A percentile compares a stretch with the other conserved stretches of the same genome.
phyloP scores from a whole-genome alignment of 352 stramenopile species.

The Pythium rishiriense region DNA sequence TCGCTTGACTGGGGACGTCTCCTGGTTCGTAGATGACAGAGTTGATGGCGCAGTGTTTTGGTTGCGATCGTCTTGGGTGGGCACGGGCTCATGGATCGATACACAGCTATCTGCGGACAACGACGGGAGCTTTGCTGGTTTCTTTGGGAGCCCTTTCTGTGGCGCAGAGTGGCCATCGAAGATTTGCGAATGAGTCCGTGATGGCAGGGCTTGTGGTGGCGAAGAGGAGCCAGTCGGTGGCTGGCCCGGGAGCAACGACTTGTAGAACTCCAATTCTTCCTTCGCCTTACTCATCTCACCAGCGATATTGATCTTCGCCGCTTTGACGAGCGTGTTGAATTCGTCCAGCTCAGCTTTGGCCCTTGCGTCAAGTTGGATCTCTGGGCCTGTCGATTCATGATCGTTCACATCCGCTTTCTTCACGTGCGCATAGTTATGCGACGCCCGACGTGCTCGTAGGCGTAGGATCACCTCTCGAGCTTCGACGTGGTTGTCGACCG shows the following conservation, averaged over 20 bases:
- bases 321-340: conserved; percentile 54
- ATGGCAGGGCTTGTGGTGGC: neutral
- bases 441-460: conserved; percentile 22
- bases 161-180: neutral
- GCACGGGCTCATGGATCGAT: neutral
- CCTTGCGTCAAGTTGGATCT: conserved; percentile 26
- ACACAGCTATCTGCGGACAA: neutral
- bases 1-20: conserved; percentile 11
- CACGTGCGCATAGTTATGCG: neutral
- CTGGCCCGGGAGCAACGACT: conserved; percentile 42
- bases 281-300: conserved; percentile 41
- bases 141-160: conserved; percentile 10
- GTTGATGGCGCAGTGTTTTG: neutral
- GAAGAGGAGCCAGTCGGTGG: neutral
- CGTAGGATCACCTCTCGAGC: conserved; percentile 28
- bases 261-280: conserved; percentile 58
- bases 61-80: neutral
- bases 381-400: conserved; percentile 1
- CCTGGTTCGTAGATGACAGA: conserved; percentile 1
- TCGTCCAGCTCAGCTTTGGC: conserved; percentile 49
- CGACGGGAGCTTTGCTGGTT: conserved; percentile 20
- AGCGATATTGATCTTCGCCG: conserved; percentile 40
- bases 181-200: neutral
- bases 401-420: neutral
- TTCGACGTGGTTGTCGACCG: conserved; percentile 23